Base-by-base conservation (phyloP, 345 rosid species). In the Populus deltoides region DNA sequence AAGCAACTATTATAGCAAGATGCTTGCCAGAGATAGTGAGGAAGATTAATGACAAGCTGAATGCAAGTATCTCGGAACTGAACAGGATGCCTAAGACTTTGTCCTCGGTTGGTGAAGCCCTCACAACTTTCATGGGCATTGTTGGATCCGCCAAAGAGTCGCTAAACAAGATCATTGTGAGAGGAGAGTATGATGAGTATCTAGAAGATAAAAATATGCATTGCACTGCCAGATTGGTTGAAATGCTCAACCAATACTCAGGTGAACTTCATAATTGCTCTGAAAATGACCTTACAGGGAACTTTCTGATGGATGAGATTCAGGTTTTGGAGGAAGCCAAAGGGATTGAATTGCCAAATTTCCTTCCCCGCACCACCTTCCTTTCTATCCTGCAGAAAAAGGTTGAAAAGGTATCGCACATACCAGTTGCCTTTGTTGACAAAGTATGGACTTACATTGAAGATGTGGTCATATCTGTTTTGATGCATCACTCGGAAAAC, bases 161-260 rank as follows among this genome's bases (percentile, higher is more conserved):
- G 3, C 72, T 90, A 8, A 25, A 76, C 22, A 89, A 84, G 33
- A 69, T 85, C 15, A 78, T 90, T 6, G 12, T 87, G 17, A 79
- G 84, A 62, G 86, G 90, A 3, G 90, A 90, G 12, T 86, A 79
- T 47, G 84, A 86, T 1, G 91, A 89, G 24, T 86, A 66, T 35
- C 83, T 75, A 0, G 81, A 88, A 0, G 45, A 41, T 41, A 11
- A 41, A 41, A 36, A 36, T 36, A 36, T 36, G 39, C 39, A 36
- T 36, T 36, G 39, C 39, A 0, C 39, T 36, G 8, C 39, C 39
- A 36, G 39, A 36, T 36, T 36, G 39, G 39, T 8, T 22, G 85
- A 84, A 63, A 86, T 79, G 87, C 69, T 83, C 51, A 70, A 72
- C 24, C 29, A 45, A 2, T 83, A 36, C 38, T 67, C 73, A 0